Evolutionary conservation across 169 alveolate species (phyloP).

Genomic region (Babesia ovis): DNA sequence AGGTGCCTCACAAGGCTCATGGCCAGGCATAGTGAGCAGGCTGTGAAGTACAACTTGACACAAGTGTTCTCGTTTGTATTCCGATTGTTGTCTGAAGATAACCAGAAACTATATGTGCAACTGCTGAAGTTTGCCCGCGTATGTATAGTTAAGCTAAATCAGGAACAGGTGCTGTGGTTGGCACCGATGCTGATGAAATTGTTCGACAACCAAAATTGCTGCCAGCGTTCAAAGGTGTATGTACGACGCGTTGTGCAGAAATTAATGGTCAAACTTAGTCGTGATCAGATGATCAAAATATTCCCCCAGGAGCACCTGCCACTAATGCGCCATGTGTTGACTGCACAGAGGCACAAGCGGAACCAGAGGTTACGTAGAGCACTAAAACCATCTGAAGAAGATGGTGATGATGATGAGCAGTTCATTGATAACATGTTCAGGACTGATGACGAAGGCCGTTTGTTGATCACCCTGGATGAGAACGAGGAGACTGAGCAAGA

Average conservation of each 20-base stretch:
- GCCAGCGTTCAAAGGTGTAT: conserved; percentile 45
- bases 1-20: conserved; percentile 46
- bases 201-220: conserved; percentile 58
- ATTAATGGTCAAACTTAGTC: conserved; percentile 36
- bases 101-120: conserved; percentile 38
- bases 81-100: conserved; percentile 19
- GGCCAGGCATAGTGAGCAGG: conserved; percentile 30
- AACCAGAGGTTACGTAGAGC: conserved; percentile 11
- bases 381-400: conserved; percentile 17
- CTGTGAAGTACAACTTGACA: conserved; percentile 39
- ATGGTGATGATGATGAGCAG: conserved; percentile 57
- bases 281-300: conserved; percentile 46
- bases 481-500: conserved; percentile 6
- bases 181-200: conserved; percentile 55
- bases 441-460: conserved; percentile 56
- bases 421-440: conserved; percentile 48
- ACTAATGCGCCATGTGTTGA: conserved; percentile 36
- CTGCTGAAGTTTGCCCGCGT: conserved; percentile 59
- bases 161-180: conserved; percentile 39
- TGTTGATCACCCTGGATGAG: conserved; percentile 22
- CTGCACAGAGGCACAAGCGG: conserved; percentile 34
- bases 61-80: conserved; percentile 42
- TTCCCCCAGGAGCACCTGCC: conserved; percentile 67
- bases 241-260: conserved; percentile 62
- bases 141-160: conserved; percentile 45